Conservation (phyloP, 2,329 filamentous ascomycete genomes). For the Didymella glomerata region DNA sequence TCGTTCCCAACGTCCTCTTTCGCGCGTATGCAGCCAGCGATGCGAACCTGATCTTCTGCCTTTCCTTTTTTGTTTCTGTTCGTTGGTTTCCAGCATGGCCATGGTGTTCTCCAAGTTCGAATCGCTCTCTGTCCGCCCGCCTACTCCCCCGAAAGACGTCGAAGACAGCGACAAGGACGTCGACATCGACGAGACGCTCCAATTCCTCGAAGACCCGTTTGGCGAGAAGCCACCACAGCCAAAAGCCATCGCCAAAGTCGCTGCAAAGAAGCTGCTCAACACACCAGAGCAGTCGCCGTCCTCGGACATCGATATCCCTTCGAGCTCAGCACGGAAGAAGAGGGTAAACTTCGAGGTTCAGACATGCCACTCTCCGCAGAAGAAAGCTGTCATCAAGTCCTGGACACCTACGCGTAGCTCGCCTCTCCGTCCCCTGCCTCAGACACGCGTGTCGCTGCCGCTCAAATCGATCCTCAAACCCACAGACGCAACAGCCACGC, state of each 20-base stretch:
- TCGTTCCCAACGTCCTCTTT: slow-evolving; percentile 20
- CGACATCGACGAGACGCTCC: slow-evolving; percentile 52
- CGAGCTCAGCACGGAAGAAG: slow-evolving; percentile 48
- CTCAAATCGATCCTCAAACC: slow-evolving; percentile 85
- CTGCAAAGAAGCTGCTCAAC: slow-evolving; percentile 37
- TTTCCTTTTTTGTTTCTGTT: slow-evolving; percentile 33
- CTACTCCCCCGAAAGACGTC: slow-evolving; percentile 63
- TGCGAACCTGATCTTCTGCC: slow-evolving; percentile 33
- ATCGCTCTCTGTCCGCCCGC: slow-evolving; percentile 61
- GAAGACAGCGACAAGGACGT: slow-evolving; percentile 46
- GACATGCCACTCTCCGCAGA: slow-evolving; percentile 64
- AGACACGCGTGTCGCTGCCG: slow-evolving; percentile 62
- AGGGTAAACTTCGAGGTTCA: slow-evolving; percentile 71
- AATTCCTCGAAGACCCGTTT: slow-evolving; percentile 55
- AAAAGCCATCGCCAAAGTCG: slow-evolving; percentile 30
- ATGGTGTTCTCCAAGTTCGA: slow-evolving; percentile 56
- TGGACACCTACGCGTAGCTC: slow-evolving; percentile 51
- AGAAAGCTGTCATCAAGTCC: slow-evolving; percentile 38
- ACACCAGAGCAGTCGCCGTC: slow-evolving; percentile 56
- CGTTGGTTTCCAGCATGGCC: slow-evolving; percentile 46
- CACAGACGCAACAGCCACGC: slow-evolving; percentile 54
- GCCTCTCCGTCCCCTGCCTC: slow-evolving; percentile 58
- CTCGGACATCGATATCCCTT: slow-evolving; percentile 49
- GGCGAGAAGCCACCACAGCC: slow-evolving; percentile 42
- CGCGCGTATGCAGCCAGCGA: slow-evolving; percentile 29